Conservation (phyloP, 2,329 filamentous ascomycete genomes). For the Colletotrichum gigasporum region DNA sequence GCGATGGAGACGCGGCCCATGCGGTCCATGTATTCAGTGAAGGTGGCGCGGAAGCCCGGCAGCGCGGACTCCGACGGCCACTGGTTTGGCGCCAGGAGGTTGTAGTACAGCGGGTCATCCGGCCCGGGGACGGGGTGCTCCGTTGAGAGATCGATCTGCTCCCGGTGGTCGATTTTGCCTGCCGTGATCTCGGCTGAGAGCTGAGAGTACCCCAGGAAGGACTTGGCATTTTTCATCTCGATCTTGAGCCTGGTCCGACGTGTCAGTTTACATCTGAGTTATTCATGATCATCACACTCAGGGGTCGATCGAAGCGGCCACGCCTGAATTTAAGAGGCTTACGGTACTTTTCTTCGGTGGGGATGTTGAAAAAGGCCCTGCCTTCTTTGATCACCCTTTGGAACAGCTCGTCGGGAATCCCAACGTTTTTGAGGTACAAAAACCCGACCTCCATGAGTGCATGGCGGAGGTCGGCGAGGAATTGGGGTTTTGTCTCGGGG, state of each 20-base stretch:
- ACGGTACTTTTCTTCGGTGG: constrained; percentile 75
- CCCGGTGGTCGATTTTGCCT: constrained; percentile 79
- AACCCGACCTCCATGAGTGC: constrained; percentile 90
- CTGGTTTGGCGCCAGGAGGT: constrained; percentile 80
- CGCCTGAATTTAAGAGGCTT: constrained; percentile 1
- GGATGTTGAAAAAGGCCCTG: constrained; percentile 79
- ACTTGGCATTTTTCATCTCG: constrained; percentile 78
- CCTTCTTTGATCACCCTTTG: constrained; percentile 73
- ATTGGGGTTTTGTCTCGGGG: constrained; percentile 73
- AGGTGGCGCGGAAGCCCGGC: constrained; percentile 74
- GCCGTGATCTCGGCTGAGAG: constrained; percentile 78
- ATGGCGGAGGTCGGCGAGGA: constrained; percentile 76
- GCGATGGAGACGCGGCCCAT: constrained; percentile 78
- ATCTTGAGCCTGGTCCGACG: constrained; percentile 61
- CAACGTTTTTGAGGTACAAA: constrained; percentile 83
- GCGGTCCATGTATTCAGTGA: constrained; percentile 77
- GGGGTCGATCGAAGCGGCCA: no score
- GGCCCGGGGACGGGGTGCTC: constrained; percentile 73
- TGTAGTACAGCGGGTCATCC: constrained; percentile 74
- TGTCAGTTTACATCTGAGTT: constrained; percentile 5
- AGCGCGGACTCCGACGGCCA: constrained; percentile 75
- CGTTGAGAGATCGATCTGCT: constrained; percentile 88
- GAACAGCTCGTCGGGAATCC: constrained; percentile 73
- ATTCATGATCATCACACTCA: not conserved
- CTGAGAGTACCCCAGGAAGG: constrained; percentile 76